A percentile compares a stretch with the other conserved stretches of the same genome.
Evolutionary conservation across 179 eudicot species (phyloP).

Genomic region (Beta lomatogona): DNA sequence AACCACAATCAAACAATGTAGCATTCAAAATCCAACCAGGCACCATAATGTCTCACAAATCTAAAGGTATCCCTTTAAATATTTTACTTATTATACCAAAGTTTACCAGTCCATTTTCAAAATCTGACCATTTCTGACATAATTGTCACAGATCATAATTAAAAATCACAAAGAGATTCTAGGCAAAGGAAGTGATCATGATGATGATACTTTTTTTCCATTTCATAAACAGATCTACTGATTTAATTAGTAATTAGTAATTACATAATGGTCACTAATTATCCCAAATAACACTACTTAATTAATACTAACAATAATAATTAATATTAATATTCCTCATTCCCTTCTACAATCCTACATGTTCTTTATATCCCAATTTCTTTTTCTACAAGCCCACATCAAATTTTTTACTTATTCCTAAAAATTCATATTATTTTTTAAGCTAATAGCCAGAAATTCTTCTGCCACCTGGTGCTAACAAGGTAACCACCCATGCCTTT

Average conservation of each 20-base stretch:
- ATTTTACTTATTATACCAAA: slow-evolving; percentile 10
- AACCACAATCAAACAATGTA: slow-evolving; percentile 36
- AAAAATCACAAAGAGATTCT: slow-evolving; percentile 18
- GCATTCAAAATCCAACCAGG: slow-evolving; percentile 37
- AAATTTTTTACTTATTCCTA: not conserved
- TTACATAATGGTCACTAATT: slow-evolving; percentile 27
- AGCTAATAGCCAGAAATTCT: slow-evolving; percentile 97
- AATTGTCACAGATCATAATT: slow-evolving; percentile 24
- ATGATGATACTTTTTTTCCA: slow-evolving; percentile 30
- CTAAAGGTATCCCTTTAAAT: slow-evolving; percentile 21
- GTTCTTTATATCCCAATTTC: not conserved
- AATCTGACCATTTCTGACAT: slow-evolving; percentile 33
- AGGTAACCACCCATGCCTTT: slow-evolving; percentile 88
- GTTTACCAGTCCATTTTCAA: slow-evolving; percentile 15
- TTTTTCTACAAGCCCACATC: slow-evolving; percentile 7
- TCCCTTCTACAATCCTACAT: slow-evolving; percentile 11
- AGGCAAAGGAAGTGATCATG: slow-evolving; percentile 14
- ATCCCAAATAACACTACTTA: slow-evolving; percentile 13
- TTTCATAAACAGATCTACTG: slow-evolving; percentile 33
- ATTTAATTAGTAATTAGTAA: slow-evolving; percentile 36
- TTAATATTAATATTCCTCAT: slow-evolving; percentile 9
- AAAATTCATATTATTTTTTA: slow-evolving; percentile 10
- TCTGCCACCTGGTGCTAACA: slow-evolving; percentile 97
- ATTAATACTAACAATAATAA: not conserved
- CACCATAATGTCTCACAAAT: slow-evolving; percentile 26